Percentiles rank a stretch among this genome's conserved stretches.
These are phyloP conservation scores for Penicillium sclerotigenum DNA, from an alignment of 2,329 filamentous ascomycete genomes.

Conservation along the genomic window DNA sequence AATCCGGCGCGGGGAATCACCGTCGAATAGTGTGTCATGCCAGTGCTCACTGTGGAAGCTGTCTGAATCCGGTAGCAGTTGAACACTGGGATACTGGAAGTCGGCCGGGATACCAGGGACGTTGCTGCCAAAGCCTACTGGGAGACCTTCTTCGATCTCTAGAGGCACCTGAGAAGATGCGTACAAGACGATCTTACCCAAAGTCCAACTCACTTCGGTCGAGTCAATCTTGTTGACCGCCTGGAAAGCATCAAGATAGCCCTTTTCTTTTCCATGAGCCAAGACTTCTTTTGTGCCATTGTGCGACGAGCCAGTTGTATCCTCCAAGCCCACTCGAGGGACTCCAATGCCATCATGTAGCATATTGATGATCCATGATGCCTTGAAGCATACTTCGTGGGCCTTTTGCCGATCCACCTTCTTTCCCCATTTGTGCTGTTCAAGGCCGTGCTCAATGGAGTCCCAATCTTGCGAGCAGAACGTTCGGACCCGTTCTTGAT, in stretches of 20 bases:
- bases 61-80: slow-evolving; percentile 34
- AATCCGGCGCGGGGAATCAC: slow-evolving; percentile 64
- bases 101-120: slow-evolving; percentile 64
- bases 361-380: slow-evolving; percentile 95
- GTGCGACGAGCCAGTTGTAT: slow-evolving; percentile 50
- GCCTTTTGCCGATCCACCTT: slow-evolving; percentile 72
- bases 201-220: slow-evolving; percentile 92
- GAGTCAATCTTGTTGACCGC: slow-evolving; percentile 89
- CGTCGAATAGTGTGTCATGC: slow-evolving; percentile 62
- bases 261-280: slow-evolving; percentile 67
- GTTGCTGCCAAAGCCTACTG: slow-evolving; percentile 93
- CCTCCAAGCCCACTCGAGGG: slow-evolving; percentile 76
- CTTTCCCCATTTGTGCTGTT: slow-evolving; percentile 66
- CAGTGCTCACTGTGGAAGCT: slow-evolving; percentile 50
- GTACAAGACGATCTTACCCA: slow-evolving; percentile 95
- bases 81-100: slow-evolving; percentile 69
- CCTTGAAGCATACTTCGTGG: slow-evolving; percentile 92
- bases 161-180: slow-evolving; percentile 83
- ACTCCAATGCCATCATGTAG: slow-evolving; percentile 94
- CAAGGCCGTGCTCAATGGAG: slow-evolving; percentile 65
- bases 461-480: slow-evolving; percentile 86
- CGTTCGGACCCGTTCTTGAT: slow-evolving; percentile 76
- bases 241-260: slow-evolving; percentile 81
- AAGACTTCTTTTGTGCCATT: slow-evolving; percentile 72
- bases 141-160: slow-evolving; percentile 56